Evolutionary conservation across 305 asterid genomes (phyloP).

Genomic region (Solanum hybrid): DNA sequence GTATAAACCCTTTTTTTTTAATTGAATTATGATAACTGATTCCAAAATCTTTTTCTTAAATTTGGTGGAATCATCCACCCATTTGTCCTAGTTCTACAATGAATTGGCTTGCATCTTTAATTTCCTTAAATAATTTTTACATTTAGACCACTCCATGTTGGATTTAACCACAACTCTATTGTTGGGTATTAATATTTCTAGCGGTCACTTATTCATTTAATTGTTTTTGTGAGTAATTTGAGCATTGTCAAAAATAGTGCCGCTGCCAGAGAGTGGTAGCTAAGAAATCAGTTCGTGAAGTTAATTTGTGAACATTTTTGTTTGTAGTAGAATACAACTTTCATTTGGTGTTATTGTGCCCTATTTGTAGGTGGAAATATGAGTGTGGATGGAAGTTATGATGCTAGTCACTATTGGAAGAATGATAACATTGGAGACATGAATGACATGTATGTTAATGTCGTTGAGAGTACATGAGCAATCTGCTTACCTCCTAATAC

Average conservation of each 20-base stretch:
- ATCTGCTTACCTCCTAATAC: neutral
- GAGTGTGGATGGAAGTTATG: neutral
- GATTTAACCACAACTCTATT: neutral
- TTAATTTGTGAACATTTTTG: neutral
- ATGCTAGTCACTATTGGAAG: neutral
- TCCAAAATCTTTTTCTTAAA: neutral
- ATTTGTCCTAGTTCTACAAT: neutral
- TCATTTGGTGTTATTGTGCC: neutral
- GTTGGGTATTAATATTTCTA: neutral
- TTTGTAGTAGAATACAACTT: neutral
- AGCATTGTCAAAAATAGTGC: neutral
- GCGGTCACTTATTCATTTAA: neutral
- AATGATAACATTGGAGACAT: neutral
- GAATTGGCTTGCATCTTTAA: neutral
- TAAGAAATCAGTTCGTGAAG: neutral
- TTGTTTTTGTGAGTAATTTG: neutral
- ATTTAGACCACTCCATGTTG: neutral
- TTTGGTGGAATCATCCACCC: neutral
- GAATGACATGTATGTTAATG: neutral
- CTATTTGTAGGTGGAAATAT: neutral
- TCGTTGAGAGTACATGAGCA: neutral
- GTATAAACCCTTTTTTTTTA: neutral
- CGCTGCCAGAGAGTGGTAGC: neutral
- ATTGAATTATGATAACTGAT: neutral
- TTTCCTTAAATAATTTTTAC: neutral